These are phyloP conservation scores for Herpomyces periplanetae DNA, from an alignment of 2,329 filamentous ascomycete genomes.

Conservation along the genomic window DNA sequence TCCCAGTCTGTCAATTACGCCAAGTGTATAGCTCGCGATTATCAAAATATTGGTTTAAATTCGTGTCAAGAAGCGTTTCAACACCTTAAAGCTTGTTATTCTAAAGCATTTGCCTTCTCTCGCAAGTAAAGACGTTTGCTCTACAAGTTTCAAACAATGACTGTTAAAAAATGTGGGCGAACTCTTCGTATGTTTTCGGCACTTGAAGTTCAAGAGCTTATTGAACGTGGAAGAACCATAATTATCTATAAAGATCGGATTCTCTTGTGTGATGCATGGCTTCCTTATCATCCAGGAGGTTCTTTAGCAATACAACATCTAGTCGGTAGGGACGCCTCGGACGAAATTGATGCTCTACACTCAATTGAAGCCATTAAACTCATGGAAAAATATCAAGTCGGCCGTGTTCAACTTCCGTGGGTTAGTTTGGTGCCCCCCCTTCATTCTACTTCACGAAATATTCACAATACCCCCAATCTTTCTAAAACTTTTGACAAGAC, in stretches of 20 bases:
- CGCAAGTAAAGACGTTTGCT: too few relatives aligned
- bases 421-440: slow-evolving; percentile 61
- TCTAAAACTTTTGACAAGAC: slow-evolving; percentile 20
- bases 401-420: slow-evolving; percentile 42
- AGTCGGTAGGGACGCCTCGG: slow-evolving; percentile 69
- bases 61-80: too few relatives aligned
- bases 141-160: too few relatives aligned
- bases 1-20: too few relatives aligned
- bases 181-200: too few relatives aligned
- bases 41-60: too few relatives aligned
- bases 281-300: slow-evolving; percentile 63
- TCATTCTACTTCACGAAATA: slow-evolving; percentile 13
- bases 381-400: slow-evolving; percentile 53
- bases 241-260: slow-evolving; percentile 46
- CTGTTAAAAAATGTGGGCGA: too few relatives aligned
- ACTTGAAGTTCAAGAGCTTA: slow-evolving; percentile 44
- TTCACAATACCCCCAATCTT: slow-evolving; percentile 8
- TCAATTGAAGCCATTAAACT: slow-evolving; percentile 29
- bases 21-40: too few relatives aligned
- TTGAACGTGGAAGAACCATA: slow-evolving; percentile 38
- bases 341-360: slow-evolving; percentile 63
- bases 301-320: slow-evolving; percentile 68
- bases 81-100: too few relatives aligned
- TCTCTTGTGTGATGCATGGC: slow-evolving; percentile 54
- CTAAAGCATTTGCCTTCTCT: too few relatives aligned